Evolutionary conservation across 176 grass and related monocot species (phyloP), one percentile per base, ranked within the genome.

Genomic region (Carex pumila): DNA sequence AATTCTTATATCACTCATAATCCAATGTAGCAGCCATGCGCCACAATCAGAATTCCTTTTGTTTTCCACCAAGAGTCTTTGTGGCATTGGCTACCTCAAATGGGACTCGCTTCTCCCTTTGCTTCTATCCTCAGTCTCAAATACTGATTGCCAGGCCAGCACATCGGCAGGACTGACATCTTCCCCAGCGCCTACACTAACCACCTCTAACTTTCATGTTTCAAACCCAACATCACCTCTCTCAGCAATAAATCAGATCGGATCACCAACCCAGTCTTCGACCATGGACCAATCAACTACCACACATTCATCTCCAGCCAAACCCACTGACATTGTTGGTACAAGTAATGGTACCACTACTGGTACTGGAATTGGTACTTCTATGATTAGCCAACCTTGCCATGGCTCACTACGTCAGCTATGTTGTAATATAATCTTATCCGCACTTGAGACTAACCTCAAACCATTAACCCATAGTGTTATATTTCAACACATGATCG

Each of bases 11-110:
- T 93, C 96, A 77, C 90, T 95, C 67, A 79, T 95, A 64, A 83
- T 99, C 71, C 91, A 95, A 82, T 92, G 93, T 79, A 92, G 91
- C 75, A 92, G 76, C 79, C 93, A 99, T 7, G 91, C 91, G 21
- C 91, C 93, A 12, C 93, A 94, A 86, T 93, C 96, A 71, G 93
- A 95, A 88, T 99, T 99, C 81, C 86, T 99, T 67, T 84, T 99
- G 74, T 99, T 99, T 90, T 91, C 93, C 80, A 93, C 91, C 66
- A 90, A 87, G 29, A 87, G 86, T 89, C 84, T 99, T 30, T 99
- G 91, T 84, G 67, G 86, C 74, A 86, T 77, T 87, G 89, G 86
- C 58, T 94, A 94, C 85, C 87, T 99, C 82, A 93, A 89, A 81
- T 99, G 96, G 96, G 93, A 94, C 73, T 89, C 86, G 7, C 90